These are phyloP conservation scores for Eustoma russellianum DNA, from an alignment of 257 asterid genomes.

Conservation along the genomic window DNA sequence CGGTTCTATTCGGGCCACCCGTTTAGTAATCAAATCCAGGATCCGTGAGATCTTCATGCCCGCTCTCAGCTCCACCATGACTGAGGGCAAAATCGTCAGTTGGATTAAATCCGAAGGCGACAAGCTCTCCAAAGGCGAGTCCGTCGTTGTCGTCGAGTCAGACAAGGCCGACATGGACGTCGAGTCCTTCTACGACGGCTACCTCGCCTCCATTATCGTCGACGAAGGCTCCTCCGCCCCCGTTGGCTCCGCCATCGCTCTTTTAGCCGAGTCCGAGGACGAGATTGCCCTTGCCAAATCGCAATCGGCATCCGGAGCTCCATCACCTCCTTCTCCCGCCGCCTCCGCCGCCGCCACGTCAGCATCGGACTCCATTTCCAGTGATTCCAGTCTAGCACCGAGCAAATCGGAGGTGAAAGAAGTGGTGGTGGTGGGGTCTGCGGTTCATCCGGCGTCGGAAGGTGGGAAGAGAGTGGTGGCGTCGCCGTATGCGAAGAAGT, in stretches of 20 bases:
- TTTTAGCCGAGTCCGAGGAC: conserved; percentile 83
- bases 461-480: conserved; percentile 92
- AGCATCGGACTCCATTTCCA: background rate
- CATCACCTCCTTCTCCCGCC: conserved; percentile 3
- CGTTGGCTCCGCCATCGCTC: conserved; percentile 87
- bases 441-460: conserved; percentile 71
- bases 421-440: conserved; percentile 37
- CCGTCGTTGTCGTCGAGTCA: conserved; percentile 90
- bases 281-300: conserved; percentile 74
- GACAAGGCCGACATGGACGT: conserved; percentile 99
- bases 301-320: conserved; percentile 18
- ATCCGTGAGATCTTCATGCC: conserved; percentile 98
- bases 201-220: conserved; percentile 74
- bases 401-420: conserved; percentile 30
- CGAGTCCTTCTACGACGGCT: conserved; percentile 87
- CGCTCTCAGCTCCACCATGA: conserved; percentile 92
- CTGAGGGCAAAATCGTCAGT: conserved; percentile 89
- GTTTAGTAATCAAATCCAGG: conserved; percentile 49
- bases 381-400: background rate
- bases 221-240: conserved; percentile 82
- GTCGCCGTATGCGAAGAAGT: conserved; percentile 87
- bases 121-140: conserved; percentile 74
- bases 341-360: conserved; percentile 7
- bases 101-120: conserved; percentile 96
- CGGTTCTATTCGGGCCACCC: conserved; percentile 21